Evolutionary conservation across 768 basidiomycete genomes (phyloP).

Genomic region (Coprinopsis marcescibilis): DNA sequence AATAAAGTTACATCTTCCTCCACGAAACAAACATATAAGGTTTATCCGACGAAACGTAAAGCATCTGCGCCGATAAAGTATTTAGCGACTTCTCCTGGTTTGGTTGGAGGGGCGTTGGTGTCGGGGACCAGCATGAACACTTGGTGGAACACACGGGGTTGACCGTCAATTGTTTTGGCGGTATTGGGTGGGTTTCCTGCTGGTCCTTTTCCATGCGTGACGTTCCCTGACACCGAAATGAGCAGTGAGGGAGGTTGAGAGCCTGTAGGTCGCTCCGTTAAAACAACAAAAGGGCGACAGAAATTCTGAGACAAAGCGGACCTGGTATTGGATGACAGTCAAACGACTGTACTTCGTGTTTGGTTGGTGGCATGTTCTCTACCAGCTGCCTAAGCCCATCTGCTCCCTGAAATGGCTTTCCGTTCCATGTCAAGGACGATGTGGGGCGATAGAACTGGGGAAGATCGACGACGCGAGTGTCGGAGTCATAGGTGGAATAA

Average conservation of each 20-base stretch:
- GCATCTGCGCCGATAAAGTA: conserved; percentile 79
- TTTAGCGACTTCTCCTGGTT: conserved; percentile 70
- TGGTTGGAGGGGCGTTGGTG: conserved; percentile 53
- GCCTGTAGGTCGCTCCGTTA: conserved; percentile 47
- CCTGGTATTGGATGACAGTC: conserved; percentile 90
- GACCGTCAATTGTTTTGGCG: conserved; percentile 57
- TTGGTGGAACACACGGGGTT: conserved; percentile 82
- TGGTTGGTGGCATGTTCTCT: conserved; percentile 69
- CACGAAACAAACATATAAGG: neutral
- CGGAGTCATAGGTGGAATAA: conserved; percentile 77
- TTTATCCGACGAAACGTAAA: conserved; percentile 74
- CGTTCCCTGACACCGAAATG: conserved; percentile 75
- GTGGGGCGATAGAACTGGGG: conserved; percentile 75
- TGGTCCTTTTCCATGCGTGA: conserved; percentile 61
- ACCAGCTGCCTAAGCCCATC: conserved; percentile 65
- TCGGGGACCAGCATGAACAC: conserved; percentile 84
- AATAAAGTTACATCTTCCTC: too few species aligned
- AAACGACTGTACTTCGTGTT: conserved; percentile 82
- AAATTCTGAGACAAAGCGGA: conserved; percentile 21
- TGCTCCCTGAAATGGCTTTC: conserved; percentile 68
- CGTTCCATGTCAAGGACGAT: conserved; percentile 83
- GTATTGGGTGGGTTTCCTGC: conserved; percentile 51
- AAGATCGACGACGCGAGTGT: conserved; percentile 67
- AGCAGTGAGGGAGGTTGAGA: conserved; percentile 74
- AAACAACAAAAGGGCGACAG: neutral